phyloP scores from a whole-genome alignment of 2,329 filamentous ascomycete genomes.

The Stemphylium vesicarium region DNA sequence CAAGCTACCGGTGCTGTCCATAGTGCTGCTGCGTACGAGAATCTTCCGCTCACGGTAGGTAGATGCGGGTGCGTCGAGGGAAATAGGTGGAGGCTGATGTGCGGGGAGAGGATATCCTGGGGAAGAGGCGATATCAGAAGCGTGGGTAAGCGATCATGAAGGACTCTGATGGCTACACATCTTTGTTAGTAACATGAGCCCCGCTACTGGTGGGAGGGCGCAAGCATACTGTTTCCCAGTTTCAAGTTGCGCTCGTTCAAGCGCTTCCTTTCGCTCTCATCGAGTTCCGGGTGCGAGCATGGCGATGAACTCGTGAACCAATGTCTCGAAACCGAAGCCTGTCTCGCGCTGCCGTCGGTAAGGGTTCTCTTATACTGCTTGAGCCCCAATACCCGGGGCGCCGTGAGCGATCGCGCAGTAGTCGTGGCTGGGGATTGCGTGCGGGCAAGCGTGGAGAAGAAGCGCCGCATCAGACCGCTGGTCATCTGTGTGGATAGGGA shows the following conservation, averaged over 20 bases:
- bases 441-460: conserved; percentile 53
- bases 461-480: conserved; percentile 56
- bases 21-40: conserved; percentile 89
- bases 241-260: conserved; percentile 66
- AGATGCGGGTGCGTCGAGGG: conserved; percentile 84
- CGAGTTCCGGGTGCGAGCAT: conserved; percentile 28
- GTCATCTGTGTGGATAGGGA: conserved; percentile 46
- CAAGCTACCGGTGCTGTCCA: conserved; percentile 97
- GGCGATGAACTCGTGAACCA: conserved; percentile 54
- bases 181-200: conserved; percentile 7
- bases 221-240: conserved; percentile 63
- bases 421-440: conserved; percentile 32
- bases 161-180: conserved; percentile 61
- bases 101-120: conserved; percentile 66
- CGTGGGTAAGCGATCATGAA: conserved; percentile 68
- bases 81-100: conserved; percentile 68
- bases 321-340: conserved; percentile 45
- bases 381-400: conserved; percentile 38
- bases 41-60: conserved; percentile 86
- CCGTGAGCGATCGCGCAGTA: conserved; percentile 28
- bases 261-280: conserved; percentile 54
- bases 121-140: conserved; percentile 67
- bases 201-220: not conserved
- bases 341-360: conserved; percentile 39
- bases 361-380: conserved; percentile 44